A percentile compares a stretch with the other conserved stretches of the same genome.
Evolutionary conservation across 2,329 filamentous ascomycete genomes (phyloP).

Genomic region (Ophiostoma tasmaniense): DNA sequence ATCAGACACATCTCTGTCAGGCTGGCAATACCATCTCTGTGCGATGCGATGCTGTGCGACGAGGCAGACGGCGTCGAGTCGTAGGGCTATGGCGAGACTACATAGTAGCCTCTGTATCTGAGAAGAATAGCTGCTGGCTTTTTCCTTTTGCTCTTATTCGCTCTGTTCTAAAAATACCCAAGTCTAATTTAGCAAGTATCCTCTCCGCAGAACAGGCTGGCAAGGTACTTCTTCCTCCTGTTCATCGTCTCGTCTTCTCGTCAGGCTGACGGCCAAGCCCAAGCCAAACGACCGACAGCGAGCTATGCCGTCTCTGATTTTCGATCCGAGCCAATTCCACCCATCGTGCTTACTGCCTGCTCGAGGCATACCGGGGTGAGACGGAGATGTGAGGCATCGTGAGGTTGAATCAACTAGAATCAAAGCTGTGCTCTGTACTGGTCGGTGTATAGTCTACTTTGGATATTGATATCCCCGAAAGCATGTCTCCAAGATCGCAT

Average conservation of each 20-base stretch:
- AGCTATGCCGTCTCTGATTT: not conserved
- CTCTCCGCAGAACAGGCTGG: not conserved
- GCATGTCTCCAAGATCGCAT: not conserved
- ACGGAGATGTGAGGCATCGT: not conserved
- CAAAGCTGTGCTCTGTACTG: not conserved
- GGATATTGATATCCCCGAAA: not conserved
- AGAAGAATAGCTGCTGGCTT: too few species aligned
- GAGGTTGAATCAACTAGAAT: not conserved
- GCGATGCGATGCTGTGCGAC: not conserved
- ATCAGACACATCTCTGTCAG: not conserved
- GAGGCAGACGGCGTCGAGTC: not conserved
- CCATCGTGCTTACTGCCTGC: not conserved
- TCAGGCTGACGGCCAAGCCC: not conserved
- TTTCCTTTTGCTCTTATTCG: not conserved
- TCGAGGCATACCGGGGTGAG: not conserved
- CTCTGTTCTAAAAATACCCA: constrained; percentile 1
- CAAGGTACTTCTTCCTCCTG: not conserved
- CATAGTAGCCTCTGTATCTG: not conserved
- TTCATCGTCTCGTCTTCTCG: not conserved
- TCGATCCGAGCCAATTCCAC: too few species aligned
- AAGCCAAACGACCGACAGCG: not conserved
- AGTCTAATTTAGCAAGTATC: not conserved
- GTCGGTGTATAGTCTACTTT: not conserved
- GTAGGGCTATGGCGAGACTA: not conserved
- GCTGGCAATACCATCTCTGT: not conserved